A percentile compares a stretch with the other conserved stretches of the same genome.
phyloP scores from a whole-genome alignment of 768 basidiomycete species.

The Lentinula sp. region DNA sequence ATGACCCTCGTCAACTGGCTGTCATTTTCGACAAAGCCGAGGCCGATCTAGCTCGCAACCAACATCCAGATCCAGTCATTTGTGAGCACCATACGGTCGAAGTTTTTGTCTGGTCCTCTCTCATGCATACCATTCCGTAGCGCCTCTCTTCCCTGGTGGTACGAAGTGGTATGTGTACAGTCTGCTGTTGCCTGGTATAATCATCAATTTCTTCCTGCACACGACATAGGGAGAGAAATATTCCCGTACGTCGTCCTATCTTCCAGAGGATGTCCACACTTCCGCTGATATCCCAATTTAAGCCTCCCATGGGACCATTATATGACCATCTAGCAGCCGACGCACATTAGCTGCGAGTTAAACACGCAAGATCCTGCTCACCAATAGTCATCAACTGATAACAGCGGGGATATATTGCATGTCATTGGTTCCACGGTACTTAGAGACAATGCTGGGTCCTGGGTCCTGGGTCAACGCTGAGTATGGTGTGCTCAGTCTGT shows the following conservation, averaged over 20 bases:
- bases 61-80: conserved; percentile 92
- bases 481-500: background rate
- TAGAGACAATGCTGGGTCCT: background rate
- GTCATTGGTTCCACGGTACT: background rate
- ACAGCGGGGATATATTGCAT: background rate
- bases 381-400: background rate
- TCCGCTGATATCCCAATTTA: conserved; percentile 1
- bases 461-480: background rate
- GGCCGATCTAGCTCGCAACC: conserved; percentile 53
- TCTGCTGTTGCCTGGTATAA: background rate
- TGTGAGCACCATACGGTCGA: conserved; percentile 45
- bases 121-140: conserved; percentile 31
- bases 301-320: conserved; percentile 60
- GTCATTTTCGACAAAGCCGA: conserved; percentile 77
- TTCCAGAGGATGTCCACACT: background rate
- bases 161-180: conserved; percentile 80
- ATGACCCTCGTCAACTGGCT: conserved; percentile 79
- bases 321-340: conserved; percentile 47
- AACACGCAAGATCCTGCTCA: background rate
- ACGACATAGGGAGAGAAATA: conserved; percentile 65
- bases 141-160: conserved; percentile 78
- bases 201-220: background rate
- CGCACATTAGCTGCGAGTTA: conserved; percentile 3
- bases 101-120: background rate
- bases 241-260: conserved; percentile 49